Evolutionary conservation across 352 stramenopile genomes (phyloP), one percentile per base, ranked within the genome.

Genomic region (Pythium plurisporium): DNA sequence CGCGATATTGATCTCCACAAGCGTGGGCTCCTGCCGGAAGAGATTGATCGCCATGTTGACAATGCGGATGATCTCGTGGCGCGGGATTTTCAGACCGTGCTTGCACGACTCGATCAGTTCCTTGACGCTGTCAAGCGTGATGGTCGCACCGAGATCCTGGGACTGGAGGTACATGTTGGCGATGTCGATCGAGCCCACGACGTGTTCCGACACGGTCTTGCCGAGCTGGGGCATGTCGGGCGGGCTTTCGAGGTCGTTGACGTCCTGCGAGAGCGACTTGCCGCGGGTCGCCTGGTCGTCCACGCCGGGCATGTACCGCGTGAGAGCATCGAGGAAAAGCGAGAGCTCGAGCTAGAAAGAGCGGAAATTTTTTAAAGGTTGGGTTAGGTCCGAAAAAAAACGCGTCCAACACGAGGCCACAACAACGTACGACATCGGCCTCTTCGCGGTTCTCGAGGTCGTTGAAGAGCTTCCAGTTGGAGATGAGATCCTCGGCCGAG

Each of bases 401-500:
- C 31, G 31, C 14, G 31, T 37, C 19, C 33, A 17, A 40, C 5
- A 46, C 23, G 15, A 1, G 22, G 11, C 40, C 40, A 23, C 20
- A 29, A 27, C 15, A 42, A 70, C 77, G 26, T 55, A 92, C 79
- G 69, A 87, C 82, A 70, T 89, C 77, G 22, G 79, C 75, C 56
- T 94, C 84, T 63, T 94, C 84, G 36, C 81, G 74, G 64, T 89
- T 92, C 59, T 94, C 84, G 12, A 94, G 67, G 59, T 94, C 82
- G 51, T 90, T 92, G 51, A 94, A 94, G 14, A 94, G 69, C 58
- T 94, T 89, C 82, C 82, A 92, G 69, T 90, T 89, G 34, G 76
- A 85, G 37, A 89, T 90, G 44, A 76, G 60, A 20, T 89, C 74
- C 25, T 91, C 83, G 1, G 56, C 37, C 25, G 60, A 59, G 26